phyloP scores from a whole-genome alignment of 306 rosid genomes.

The Biancaea sappan region DNA sequence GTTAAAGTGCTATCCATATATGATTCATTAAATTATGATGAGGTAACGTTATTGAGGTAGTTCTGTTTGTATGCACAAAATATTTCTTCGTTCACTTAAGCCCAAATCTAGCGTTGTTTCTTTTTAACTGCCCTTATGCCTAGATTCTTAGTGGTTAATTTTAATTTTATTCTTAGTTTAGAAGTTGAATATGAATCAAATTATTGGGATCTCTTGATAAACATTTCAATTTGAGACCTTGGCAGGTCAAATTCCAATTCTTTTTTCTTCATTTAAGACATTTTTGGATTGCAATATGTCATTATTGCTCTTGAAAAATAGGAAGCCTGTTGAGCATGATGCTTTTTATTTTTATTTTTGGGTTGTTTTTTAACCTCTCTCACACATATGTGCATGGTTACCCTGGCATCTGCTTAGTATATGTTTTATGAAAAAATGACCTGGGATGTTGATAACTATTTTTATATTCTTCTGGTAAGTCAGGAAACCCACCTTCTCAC shows the following conservation, averaged over 20 bases:
- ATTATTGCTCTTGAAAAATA: neutral
- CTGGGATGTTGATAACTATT: neutral
- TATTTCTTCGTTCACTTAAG: slow-evolving; percentile 21
- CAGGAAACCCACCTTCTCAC: neutral
- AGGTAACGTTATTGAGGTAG: slow-evolving; percentile 55
- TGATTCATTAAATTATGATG: slow-evolving; percentile 80
- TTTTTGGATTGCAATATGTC: neutral
- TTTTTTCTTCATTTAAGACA: neutral
- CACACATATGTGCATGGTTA: neutral
- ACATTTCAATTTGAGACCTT: neutral
- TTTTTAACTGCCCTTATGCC: slow-evolving; percentile 2
- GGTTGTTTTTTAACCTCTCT: neutral
- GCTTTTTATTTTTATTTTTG: neutral
- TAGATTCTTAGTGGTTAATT: neutral
- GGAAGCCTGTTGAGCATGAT: neutral
- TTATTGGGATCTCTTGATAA: neutral
- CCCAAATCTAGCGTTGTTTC: slow-evolving; percentile 2
- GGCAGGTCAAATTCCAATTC: neutral
- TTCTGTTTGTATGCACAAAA: slow-evolving; percentile 5
- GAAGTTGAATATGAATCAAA: neutral
- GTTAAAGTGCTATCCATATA: slow-evolving; percentile 67
- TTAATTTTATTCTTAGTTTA: neutral
- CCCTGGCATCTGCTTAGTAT: neutral
- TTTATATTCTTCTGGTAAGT: neutral
- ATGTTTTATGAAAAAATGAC: neutral